Evolutionary conservation across 306 rosid genomes (phyloP), one percentile per base, ranked within the genome.

Genomic region (Sechiopsis laciniata): DNA sequence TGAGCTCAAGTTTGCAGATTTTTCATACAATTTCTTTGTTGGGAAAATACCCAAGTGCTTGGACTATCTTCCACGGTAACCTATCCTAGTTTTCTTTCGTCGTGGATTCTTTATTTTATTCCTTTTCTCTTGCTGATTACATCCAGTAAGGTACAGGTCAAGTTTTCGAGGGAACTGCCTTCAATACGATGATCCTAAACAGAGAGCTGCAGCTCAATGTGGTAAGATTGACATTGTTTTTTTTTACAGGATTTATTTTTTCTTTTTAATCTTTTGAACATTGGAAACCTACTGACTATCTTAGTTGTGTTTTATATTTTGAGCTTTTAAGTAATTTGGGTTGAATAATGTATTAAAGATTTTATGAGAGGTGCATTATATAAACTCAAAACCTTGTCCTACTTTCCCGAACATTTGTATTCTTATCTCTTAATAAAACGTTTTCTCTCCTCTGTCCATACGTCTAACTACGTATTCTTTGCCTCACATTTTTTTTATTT

Each of bases 151-250:
- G 48, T 78, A 50, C 85, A 95, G 99, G 76, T 63, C 84, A 71
- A 89, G 89, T 83, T 95, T 91, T 80, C 97, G 84, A 87, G 95
- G 97, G 65, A 95, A 95, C 85, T 95, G 99, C 84, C 84, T 95
- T 72, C 89, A 91, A 73, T 78, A 72, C 72, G 71, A 77, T 12
- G 87, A 84, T 56, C 52, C 60, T 32, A 88, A 78, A 80, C 97
- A 95, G 86, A 92, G 99, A 64, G 69, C 95, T 69, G 52, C 79
- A 14, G 60, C 65, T 56, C 87, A 82, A 70, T 95, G 99, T 55
- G 96, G 97, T 90, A 90, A 73, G 84, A 10, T 59, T 77, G 77
- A 20, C 78, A 51, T 9, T 75, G 12, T 58, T 45, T 32, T 26
- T 26, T 26, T 61, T 68, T 68, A 40, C 2, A 35, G 10, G 5